Evolutionary conservation across 345 rosid genomes (phyloP).

Genomic region (Corymbia maculata): DNA sequence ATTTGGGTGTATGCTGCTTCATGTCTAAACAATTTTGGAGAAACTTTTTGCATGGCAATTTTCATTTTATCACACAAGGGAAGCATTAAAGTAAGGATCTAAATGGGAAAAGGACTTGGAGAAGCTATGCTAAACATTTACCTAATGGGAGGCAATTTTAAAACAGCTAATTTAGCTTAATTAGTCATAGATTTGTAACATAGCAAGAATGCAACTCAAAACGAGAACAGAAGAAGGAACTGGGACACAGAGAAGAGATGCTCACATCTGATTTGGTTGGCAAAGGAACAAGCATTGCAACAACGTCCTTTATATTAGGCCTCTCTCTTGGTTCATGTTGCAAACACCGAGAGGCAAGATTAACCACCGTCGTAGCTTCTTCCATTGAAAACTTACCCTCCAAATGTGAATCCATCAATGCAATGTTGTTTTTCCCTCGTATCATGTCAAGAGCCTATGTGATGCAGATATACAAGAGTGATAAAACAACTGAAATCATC

Average conservation of each 20-base stretch:
- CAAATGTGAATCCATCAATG: slow-evolving; percentile 88
- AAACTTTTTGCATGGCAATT: background rate
- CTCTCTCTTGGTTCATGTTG: slow-evolving; percentile 95
- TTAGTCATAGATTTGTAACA: background rate
- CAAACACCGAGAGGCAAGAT: slow-evolving; percentile 79
- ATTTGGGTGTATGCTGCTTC: background rate
- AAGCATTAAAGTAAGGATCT: background rate
- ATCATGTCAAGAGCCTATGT: slow-evolving; percentile 96
- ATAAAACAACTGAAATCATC: background rate
- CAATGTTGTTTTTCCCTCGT: slow-evolving; percentile 56
- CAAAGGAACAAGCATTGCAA: slow-evolving; percentile 60
- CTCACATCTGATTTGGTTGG: slow-evolving; percentile 83
- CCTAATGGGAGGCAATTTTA: background rate
- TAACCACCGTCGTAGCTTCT: slow-evolving; percentile 76
- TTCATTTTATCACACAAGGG: background rate
- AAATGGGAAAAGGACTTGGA: background rate
- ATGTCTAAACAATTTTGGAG: background rate
- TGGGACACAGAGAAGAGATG: background rate
- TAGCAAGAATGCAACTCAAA: background rate
- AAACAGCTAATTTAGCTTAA: background rate
- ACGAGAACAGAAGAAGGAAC: background rate
- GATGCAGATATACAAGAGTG: slow-evolving; percentile 1
- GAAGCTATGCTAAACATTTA: background rate
- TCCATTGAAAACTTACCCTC: slow-evolving; percentile 87
- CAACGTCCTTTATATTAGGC: slow-evolving; percentile 76